Conservation (phyloP, 2,329 filamentous ascomycete species). For the Colletotrichum sp. region DNA sequence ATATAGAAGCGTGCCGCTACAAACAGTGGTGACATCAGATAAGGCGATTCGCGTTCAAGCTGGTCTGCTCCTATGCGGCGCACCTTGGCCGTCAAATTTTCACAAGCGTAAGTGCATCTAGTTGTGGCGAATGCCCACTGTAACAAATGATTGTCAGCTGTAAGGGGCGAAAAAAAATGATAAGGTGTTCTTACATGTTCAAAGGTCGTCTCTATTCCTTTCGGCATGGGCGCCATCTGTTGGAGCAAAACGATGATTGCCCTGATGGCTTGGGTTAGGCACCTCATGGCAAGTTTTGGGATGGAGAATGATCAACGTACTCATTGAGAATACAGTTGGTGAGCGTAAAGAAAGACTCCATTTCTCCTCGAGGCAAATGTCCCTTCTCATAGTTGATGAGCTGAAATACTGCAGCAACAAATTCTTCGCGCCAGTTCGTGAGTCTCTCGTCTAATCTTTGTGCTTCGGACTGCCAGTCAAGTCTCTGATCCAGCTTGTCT, state of each 20-base stretch:
- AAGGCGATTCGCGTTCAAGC: background rate
- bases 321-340: background rate
- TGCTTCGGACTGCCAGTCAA: background rate
- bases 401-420: background rate
- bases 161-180: background rate
- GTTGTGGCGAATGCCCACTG: background rate
- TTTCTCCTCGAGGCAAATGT: background rate
- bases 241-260: background rate
- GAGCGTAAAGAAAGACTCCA: background rate
- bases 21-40: background rate
- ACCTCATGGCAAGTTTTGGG: background rate
- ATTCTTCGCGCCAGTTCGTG: background rate
- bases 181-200: background rate
- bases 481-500: background rate
- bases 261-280: background rate
- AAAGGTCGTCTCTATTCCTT: background rate
- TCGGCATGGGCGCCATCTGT: background rate
- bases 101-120: background rate
- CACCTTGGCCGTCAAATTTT: background rate
- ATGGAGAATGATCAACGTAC: background rate
- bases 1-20: background rate
- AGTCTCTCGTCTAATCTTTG: background rate
- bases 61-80: background rate
- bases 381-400: background rate
- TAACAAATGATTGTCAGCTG: background rate